Conservation (phyloP, 2,329 filamentous ascomycete species). For the Aureobasidium sp. region DNA sequence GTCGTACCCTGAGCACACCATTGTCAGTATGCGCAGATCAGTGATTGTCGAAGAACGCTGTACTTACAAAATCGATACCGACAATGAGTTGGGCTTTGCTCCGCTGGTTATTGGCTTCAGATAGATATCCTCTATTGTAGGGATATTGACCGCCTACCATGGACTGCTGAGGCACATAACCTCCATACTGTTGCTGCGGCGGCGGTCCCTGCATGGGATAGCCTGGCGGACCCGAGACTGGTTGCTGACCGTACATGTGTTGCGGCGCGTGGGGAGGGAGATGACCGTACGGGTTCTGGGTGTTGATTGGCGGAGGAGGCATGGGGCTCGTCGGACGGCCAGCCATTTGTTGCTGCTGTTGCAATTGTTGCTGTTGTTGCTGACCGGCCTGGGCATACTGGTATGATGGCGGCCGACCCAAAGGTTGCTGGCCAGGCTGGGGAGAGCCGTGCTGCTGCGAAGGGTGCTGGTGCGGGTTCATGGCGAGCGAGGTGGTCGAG, state of each 20-base stretch:
- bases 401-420: conserved; percentile 57
- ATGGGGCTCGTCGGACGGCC: conserved; percentile 40
- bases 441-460: conserved; percentile 28
- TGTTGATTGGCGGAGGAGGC: conserved; percentile 38
- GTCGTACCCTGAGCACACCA: conserved; percentile 68
- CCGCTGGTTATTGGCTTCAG: conserved; percentile 79
- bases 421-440: conserved; percentile 38
- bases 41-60: conserved; percentile 1
- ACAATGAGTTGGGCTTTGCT: conserved; percentile 97
- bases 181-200: conserved; percentile 14
- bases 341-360: conserved; percentile 35
- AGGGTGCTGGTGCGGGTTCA: conserved; percentile 31
- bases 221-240: conserved; percentile 26
- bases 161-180: conserved; percentile 12
- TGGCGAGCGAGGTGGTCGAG: conserved; percentile 24
- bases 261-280: conserved; percentile 20
- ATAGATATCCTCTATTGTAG: conserved; percentile 29
- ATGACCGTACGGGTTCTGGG: conserved; percentile 39
- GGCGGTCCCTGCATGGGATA: conserved; percentile 30
- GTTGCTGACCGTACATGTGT: conserved; percentile 32
- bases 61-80: conserved; percentile 90
- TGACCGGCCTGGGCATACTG: conserved; percentile 41
- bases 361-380: conserved; percentile 31
- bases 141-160: conserved; percentile 12
- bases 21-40: background rate